Percentiles rank a stretch among this genome's conserved stretches.
Conservation (phyloP, 192 early-diverging fungal species). For the Entophlyctis helioformis region DNA sequence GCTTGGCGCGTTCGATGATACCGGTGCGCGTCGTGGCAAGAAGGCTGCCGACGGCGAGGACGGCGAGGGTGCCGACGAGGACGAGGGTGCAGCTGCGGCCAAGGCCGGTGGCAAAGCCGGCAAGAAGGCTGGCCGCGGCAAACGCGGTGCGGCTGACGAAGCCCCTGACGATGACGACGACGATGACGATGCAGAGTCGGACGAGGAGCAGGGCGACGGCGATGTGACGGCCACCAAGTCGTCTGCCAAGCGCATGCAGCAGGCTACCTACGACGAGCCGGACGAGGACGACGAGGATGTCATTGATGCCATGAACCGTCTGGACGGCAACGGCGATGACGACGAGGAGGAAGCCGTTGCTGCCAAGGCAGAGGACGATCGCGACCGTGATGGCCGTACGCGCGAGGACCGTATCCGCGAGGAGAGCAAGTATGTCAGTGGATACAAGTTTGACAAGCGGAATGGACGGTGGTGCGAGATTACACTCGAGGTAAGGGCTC, state of each 20-base stretch:
- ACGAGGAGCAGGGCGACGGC: constrained; percentile 50
- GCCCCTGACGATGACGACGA: constrained; percentile 35
- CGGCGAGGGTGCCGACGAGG: constrained; percentile 19
- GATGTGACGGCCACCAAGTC: constrained; percentile 65
- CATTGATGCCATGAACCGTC: constrained; percentile 2
- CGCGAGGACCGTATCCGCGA: constrained; percentile 44
- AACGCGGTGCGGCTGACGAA: too few species aligned
- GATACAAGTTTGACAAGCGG: constrained; percentile 55
- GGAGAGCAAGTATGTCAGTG: constrained; percentile 52
- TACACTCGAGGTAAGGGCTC: constrained; percentile 40
- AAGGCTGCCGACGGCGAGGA: constrained; percentile 5
- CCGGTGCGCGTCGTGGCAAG: too few species aligned
- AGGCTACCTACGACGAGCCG: constrained; percentile 65
- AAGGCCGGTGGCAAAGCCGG: neutral
- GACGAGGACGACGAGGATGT: constrained; percentile 74
- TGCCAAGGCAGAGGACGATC: constrained; percentile 24
- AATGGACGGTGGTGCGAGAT: constrained; percentile 69
- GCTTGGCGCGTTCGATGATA: constrained; percentile 19
- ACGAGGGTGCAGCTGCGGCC: constrained; percentile 19
- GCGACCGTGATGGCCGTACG: constrained; percentile 17
- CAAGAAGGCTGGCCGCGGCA: constrained; percentile 1
- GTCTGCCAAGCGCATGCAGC: constrained; percentile 44
- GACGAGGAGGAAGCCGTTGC: constrained; percentile 30
- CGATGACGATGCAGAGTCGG: constrained; percentile 46
- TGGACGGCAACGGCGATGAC: constrained; percentile 8